These are phyloP conservation scores for Aureobasidium musti DNA, from an alignment of 2,329 filamentous ascomycete species.

Conservation along the genomic window DNA sequence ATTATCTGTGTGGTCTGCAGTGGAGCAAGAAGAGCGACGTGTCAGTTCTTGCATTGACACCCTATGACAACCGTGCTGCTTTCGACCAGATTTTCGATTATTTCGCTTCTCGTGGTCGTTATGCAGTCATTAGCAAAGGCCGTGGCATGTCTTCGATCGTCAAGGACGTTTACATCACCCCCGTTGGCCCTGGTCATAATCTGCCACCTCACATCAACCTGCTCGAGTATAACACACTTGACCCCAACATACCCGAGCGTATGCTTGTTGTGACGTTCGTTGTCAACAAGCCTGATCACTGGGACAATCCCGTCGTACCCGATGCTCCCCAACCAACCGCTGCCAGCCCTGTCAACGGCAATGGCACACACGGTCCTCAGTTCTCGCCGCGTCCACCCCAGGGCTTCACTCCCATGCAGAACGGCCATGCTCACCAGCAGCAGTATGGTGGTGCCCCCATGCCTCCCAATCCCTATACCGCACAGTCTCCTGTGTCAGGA, in stretches of 20 bases:
- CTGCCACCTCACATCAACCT: slow-evolving; percentile 87
- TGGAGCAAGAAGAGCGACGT: slow-evolving; percentile 83
- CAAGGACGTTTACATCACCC: slow-evolving; percentile 88
- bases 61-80: slow-evolving; percentile 60
- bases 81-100: slow-evolving; percentile 85
- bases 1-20: slow-evolving; percentile 85
- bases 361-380: slow-evolving; percentile 43
- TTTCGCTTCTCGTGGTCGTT: slow-evolving; percentile 77
- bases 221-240: slow-evolving; percentile 79
- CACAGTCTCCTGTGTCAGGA: slow-evolving; percentile 39
- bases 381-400: slow-evolving; percentile 45
- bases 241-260: slow-evolving; percentile 69
- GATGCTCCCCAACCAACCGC: slow-evolving; percentile 8
- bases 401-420: slow-evolving; percentile 30
- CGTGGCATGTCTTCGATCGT: slow-evolving; percentile 62
- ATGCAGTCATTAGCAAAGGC: slow-evolving; percentile 80
- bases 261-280: slow-evolving; percentile 84
- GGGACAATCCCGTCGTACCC: slow-evolving; percentile 36
- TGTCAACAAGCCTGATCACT: slow-evolving; percentile 52
- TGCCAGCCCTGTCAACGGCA: slow-evolving; percentile 37
- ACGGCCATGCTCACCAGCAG: slow-evolving; percentile 31
- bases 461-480: slow-evolving; percentile 47
- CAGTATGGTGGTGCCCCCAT: slow-evolving; percentile 35
- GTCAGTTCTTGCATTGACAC: slow-evolving; percentile 71
- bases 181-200: slow-evolving; percentile 68